Conservation (phyloP, 768 basidiomycete species). For the Nidula microcarpa region DNA sequence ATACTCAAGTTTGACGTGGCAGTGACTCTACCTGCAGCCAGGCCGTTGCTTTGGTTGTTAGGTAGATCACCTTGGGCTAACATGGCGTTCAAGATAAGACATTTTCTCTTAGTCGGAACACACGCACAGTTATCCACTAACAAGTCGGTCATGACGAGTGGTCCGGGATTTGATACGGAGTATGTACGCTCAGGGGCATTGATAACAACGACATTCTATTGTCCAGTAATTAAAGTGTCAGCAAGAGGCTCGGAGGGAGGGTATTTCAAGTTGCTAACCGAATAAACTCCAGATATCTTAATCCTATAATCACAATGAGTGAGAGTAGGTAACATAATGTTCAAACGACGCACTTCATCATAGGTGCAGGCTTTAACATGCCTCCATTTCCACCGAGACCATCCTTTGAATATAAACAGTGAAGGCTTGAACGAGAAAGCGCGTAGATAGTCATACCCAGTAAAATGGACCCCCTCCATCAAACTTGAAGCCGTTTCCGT, state of each 20-base stretch:
- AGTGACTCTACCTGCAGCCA: conserved; percentile 31
- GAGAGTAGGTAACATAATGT: neutral
- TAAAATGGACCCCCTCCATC: conserved; percentile 41
- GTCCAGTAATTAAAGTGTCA: conserved; percentile 15
- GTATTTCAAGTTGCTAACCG: conserved; percentile 20
- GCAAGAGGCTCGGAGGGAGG: neutral
- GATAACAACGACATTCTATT: conserved; percentile 34
- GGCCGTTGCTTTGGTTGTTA: conserved; percentile 46
- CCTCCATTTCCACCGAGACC: conserved; percentile 36
- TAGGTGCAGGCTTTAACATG: conserved; percentile 36
- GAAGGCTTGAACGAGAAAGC: neutral
- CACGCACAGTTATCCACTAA: conserved; percentile 54
- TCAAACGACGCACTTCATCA: conserved; percentile 32
- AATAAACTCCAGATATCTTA: conserved; percentile 31
- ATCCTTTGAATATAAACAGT: conserved; percentile 18
- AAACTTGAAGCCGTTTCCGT: conserved; percentile 37
- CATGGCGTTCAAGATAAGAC: neutral
- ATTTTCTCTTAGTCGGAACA: conserved; percentile 10
- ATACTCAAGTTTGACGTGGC: neutral
- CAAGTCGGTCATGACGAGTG: conserved; percentile 38
- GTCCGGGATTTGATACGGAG: conserved; percentile 35
- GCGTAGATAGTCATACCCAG: conserved; percentile 21
- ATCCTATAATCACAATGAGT: conserved; percentile 19
- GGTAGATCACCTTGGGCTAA: conserved; percentile 45
- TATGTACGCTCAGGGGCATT: conserved; percentile 37